Conservation (phyloP, 345 rosid genomes). For the Abelmoschus esculentus region DNA sequence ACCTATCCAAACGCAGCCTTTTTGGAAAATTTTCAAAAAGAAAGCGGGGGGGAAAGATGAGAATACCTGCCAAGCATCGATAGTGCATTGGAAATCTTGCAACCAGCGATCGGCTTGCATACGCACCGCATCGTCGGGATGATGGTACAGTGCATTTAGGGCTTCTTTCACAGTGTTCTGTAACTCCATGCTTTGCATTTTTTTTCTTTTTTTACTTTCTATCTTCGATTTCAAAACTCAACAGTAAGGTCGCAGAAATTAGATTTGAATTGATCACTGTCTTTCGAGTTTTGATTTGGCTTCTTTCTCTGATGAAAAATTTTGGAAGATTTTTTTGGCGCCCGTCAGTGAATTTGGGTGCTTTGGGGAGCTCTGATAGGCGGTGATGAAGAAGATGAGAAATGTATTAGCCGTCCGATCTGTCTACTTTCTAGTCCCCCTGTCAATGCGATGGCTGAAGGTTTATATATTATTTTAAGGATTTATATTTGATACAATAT, state of each 20-base stretch:
- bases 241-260: conserved; percentile 3
- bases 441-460: neutral
- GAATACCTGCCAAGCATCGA: conserved; percentile 96
- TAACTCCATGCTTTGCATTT: conserved; percentile 51
- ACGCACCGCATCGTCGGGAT: conserved; percentile 82
- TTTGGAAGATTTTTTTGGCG: conserved; percentile 11
- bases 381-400: neutral
- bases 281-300: neutral
- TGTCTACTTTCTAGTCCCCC: neutral
- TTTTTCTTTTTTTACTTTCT: neutral
- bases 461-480: too few species aligned
- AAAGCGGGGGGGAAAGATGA: neutral
- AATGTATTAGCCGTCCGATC: conserved; percentile 8
- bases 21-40: neutral
- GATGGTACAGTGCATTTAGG: conserved; percentile 94
- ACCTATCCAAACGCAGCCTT: neutral
- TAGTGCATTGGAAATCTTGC: conserved; percentile 80
- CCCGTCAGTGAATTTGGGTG: conserved; percentile 5
- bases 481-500: too few species aligned
- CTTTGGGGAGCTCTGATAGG: neutral
- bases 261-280: neutral
- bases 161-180: conserved; percentile 91
- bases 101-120: conserved; percentile 91
- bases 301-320: neutral
- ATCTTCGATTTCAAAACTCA: conserved; percentile 20